These are phyloP conservation scores for Cotoneaster glaucophyllus DNA, from an alignment of 306 rosid genomes.

Conservation along the genomic window DNA sequence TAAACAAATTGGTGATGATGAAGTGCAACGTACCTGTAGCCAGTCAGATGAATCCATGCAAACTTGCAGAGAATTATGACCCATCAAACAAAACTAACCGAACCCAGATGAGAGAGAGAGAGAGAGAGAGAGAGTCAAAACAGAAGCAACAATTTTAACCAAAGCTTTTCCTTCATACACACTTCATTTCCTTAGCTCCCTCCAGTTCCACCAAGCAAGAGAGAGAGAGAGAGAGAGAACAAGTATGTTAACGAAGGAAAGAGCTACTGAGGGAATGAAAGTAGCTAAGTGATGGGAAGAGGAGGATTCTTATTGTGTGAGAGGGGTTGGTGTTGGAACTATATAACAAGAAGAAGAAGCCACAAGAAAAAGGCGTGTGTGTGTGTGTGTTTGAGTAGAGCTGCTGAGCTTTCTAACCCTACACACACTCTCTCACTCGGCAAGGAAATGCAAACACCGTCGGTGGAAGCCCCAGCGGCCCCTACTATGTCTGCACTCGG, in stretches of 20 bases:
- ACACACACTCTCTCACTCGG: neutral
- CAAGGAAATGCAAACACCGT: slow-evolving; percentile 23
- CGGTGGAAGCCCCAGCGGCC: slow-evolving; percentile 47
- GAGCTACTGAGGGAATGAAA: neutral
- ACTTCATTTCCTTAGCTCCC: neutral
- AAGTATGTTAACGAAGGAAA: neutral
- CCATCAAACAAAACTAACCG: slow-evolving; percentile 38
- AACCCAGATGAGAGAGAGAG: neutral
- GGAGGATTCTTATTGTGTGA: slow-evolving; percentile 11
- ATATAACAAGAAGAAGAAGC: slow-evolving; percentile 21
- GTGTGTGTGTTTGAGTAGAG: neutral
- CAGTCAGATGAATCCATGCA: slow-evolving; percentile 95
- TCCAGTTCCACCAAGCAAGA: neutral
- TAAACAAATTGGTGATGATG: neutral
- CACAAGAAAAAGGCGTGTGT: slow-evolving; percentile 22
- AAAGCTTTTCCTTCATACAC: neutral
- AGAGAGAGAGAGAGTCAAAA: neutral
- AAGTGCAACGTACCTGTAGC: slow-evolving; percentile 61
- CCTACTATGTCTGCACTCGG: slow-evolving; percentile 27
- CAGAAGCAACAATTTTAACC: neutral
- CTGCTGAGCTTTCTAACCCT: slow-evolving; percentile 13
- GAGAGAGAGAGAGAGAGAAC: neutral
- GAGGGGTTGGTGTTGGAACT: slow-evolving; percentile 33
- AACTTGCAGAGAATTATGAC: slow-evolving; percentile 75
- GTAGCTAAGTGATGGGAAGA: neutral